phyloP scores from a whole-genome alignment of 768 basidiomycete genomes.

The Cystobasidiopsis lactophilus region DNA sequence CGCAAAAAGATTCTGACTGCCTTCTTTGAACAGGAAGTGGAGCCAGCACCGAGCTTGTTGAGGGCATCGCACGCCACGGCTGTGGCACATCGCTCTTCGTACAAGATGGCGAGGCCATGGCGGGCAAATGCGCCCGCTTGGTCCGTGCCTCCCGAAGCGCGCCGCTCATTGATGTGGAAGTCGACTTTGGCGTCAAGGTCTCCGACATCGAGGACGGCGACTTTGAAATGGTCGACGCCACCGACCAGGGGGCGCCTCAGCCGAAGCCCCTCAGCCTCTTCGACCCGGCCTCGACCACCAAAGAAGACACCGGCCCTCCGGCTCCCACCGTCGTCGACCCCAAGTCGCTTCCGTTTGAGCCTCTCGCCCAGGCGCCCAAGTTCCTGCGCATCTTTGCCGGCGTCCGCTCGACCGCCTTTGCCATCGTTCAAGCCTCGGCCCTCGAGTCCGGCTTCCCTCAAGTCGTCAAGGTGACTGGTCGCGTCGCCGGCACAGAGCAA shows the following conservation, averaged over 20 bases:
- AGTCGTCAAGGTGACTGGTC: not conserved
- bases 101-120: conserved; percentile 30
- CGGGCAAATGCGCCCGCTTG: conserved; percentile 32
- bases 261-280: not conserved
- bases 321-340: too few species aligned
- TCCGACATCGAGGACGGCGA: conserved; percentile 1
- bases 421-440: not conserved
- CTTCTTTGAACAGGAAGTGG: too few species aligned
- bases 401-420: too few species aligned
- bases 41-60: conserved; percentile 32
- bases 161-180: too few species aligned
- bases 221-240: conserved; percentile 9
- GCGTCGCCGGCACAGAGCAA: not conserved
- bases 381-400: too few species aligned
- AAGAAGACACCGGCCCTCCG: too few species aligned
- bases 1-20: too few species aligned
- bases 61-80: conserved; percentile 36
- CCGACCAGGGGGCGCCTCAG: too few species aligned
- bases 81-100: conserved; percentile 35
- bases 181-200: conserved; percentile 13
- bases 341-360: too few species aligned
- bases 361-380: too few species aligned
- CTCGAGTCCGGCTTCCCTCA: too few species aligned
- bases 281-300: too few species aligned
- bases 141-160: conserved; percentile 17